phyloP scores from a whole-genome alignment of 1,139 yeast species.

The Lodderomyces metapsilosis region DNA sequence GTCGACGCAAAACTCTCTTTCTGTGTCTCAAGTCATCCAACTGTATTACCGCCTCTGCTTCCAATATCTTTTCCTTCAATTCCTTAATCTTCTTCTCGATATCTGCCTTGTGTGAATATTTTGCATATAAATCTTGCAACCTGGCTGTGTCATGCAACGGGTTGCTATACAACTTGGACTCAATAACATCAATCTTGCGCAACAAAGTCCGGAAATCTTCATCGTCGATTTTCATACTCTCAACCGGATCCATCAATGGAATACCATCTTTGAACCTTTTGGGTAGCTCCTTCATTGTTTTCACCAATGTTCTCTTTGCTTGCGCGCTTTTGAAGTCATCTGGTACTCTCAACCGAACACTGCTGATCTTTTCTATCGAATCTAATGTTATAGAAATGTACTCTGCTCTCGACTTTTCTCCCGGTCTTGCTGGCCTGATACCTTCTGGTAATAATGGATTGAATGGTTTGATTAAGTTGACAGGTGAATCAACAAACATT shows the following conservation, averaged over 20 bases:
- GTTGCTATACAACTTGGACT: constrained; percentile 66
- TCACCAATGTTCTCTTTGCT: constrained; percentile 71
- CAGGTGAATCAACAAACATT: constrained; percentile 77
- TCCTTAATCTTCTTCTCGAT: constrained; percentile 60
- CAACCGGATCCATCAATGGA: constrained; percentile 85
- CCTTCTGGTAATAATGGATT: constrained; percentile 84
- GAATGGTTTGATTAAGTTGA: constrained; percentile 64
- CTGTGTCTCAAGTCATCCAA: constrained; percentile 91
- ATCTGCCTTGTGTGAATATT: constrained; percentile 64
- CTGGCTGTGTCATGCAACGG: constrained; percentile 69
- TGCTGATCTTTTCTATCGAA: constrained; percentile 73
- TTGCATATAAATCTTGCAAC: constrained; percentile 58
- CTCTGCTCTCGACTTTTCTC: constrained; percentile 72
- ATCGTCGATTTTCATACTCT: constrained; percentile 87
- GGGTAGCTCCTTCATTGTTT: constrained; percentile 75
- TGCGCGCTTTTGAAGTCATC: constrained; percentile 69
- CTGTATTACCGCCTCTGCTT: constrained; percentile 90
- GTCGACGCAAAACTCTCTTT: constrained; percentile 79
- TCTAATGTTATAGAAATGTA: constrained; percentile 81
- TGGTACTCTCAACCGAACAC: constrained; percentile 79
- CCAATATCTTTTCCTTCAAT: constrained; percentile 63
- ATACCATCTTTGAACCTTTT: constrained; percentile 87
- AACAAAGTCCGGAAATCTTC: constrained; percentile 68
- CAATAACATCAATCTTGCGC: constrained; percentile 78
- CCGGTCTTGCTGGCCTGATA: constrained; percentile 74